Conservation (phyloP, 768 basidiomycete genomes). For the Dentipellis sp. region DNA sequence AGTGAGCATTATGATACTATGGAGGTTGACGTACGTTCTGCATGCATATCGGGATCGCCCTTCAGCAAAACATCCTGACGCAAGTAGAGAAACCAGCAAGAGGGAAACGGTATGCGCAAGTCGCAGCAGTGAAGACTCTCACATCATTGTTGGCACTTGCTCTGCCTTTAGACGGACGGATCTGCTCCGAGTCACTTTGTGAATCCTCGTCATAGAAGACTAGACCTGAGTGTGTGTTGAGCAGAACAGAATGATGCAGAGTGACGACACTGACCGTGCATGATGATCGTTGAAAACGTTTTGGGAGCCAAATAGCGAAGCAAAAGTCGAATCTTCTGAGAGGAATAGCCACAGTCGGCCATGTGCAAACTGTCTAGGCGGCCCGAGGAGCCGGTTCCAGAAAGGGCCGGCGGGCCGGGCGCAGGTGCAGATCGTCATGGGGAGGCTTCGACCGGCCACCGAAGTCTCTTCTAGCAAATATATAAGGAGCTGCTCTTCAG, state of each 20-base stretch:
- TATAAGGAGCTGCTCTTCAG: not conserved
- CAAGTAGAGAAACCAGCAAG: slow-evolving; percentile 12
- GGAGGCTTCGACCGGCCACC: not conserved
- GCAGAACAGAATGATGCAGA: too few relatives aligned
- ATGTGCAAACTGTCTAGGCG: too few relatives aligned
- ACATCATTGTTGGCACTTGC: slow-evolving; percentile 8
- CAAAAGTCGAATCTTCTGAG: too few relatives aligned
- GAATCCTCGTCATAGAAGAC: slow-evolving; percentile 15
- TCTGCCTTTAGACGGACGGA: not conserved
- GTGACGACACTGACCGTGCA: too few relatives aligned
- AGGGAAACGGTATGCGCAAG: slow-evolving; percentile 15
- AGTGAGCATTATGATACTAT: not conserved
- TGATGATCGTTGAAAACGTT: not conserved
- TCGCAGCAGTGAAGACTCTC: slow-evolving; percentile 16
- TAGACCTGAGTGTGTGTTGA: slow-evolving; percentile 4
- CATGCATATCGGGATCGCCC: not conserved
- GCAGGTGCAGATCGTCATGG: not conserved
- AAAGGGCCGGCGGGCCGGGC: not conserved
- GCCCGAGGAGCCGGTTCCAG: not conserved
- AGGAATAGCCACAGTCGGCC: too few relatives aligned
- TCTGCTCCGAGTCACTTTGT: slow-evolving; percentile 12
- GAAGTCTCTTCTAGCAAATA: not conserved
- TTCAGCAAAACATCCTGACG: slow-evolving; percentile 15
- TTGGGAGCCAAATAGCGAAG: not conserved
- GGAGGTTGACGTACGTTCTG: slow-evolving; percentile 7